phyloP scores from a whole-genome alignment of 495 filamentous ascomycete genomes.

The Jackrogersella multiformis region DNA sequence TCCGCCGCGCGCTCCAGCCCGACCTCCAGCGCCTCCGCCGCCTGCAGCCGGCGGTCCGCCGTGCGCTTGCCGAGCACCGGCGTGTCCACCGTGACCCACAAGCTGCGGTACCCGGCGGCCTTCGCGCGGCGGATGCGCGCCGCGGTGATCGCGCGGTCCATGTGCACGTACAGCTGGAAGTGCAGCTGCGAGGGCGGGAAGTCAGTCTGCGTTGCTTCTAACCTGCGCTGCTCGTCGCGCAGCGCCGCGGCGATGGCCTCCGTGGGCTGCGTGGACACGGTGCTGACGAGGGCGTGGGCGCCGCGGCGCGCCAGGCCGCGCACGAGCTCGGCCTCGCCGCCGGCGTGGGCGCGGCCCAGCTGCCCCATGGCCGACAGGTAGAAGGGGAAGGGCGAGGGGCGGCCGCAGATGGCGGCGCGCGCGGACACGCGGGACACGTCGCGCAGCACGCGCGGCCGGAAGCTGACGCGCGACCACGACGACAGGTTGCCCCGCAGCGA shows the following conservation, averaged over 20 bases:
- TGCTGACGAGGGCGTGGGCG: constrained; percentile 52
- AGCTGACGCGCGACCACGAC: constrained; percentile 87
- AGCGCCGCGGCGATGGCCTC: constrained; percentile 53
- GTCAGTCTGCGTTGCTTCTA: constrained; percentile 42
- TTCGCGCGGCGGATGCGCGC: constrained; percentile 71
- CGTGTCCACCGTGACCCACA: constrained; percentile 72
- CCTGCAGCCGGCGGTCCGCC: constrained; percentile 58
- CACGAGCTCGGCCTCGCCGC: constrained; percentile 78
- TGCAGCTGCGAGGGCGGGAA: constrained; percentile 60
- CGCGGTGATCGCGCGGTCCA: constrained; percentile 65
- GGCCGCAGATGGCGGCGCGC: constrained; percentile 78
- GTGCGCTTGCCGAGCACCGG: constrained; percentile 67
- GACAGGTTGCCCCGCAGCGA: constrained; percentile 87
- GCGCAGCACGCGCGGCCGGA: constrained; percentile 77
- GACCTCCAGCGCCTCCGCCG: constrained; percentile 57
- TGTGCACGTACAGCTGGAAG: constrained; percentile 77
- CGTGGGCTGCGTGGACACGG: constrained; percentile 51
- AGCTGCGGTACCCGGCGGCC: constrained; percentile 62
- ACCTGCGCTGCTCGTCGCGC: constrained; percentile 31
- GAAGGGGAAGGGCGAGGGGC: constrained; percentile 75
- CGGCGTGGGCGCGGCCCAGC: constrained; percentile 68
- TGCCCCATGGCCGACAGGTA: constrained; percentile 84
- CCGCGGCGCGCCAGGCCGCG: constrained; percentile 45
- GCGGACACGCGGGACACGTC: constrained; percentile 79
- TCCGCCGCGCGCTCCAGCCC: constrained; percentile 47